phyloP scores from a whole-genome alignment of 2,329 filamentous ascomycete species.

The Colletotrichum sp. region DNA sequence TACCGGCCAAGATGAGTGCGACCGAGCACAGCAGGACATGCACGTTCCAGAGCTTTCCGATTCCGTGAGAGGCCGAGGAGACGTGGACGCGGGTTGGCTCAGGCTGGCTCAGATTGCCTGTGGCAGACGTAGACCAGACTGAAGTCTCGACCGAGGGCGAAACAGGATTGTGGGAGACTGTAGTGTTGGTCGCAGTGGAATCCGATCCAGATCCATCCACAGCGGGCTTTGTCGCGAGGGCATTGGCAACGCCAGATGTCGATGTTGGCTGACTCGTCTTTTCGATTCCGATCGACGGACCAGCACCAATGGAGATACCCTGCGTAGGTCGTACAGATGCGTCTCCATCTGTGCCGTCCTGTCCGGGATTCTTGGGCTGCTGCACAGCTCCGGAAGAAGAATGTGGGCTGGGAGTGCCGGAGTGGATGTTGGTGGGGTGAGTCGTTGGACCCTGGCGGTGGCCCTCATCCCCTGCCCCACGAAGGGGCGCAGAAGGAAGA shows the following conservation, averaged over 20 bases:
- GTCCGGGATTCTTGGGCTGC: rapidly evolving
- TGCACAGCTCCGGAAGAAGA: background rate
- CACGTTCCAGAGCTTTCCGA: background rate
- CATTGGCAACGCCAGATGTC: background rate
- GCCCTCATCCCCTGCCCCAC: background rate
- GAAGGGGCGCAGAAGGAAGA: background rate
- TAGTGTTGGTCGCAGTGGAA: rapidly evolving
- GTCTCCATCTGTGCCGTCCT: background rate
- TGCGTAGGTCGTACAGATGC: background rate
- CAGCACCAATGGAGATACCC: background rate
- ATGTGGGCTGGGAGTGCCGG: background rate
- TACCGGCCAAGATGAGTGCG: background rate
- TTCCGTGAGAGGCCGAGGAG: background rate
- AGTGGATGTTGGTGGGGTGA: background rate
- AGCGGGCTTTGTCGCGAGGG: background rate
- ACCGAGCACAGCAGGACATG: background rate
- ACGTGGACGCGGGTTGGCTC: background rate
- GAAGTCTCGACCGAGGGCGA: background rate
- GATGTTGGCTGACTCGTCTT: background rate
- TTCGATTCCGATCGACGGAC: background rate
- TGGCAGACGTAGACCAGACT: background rate
- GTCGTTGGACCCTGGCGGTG: background rate
- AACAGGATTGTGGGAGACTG: rapidly evolving
- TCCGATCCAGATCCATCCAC: rapidly evolving
- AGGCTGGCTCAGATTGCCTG: background rate